Base-by-base conservation (phyloP, 495 filamentous ascomycete genomes). In the Oidiodendron maius region DNA sequence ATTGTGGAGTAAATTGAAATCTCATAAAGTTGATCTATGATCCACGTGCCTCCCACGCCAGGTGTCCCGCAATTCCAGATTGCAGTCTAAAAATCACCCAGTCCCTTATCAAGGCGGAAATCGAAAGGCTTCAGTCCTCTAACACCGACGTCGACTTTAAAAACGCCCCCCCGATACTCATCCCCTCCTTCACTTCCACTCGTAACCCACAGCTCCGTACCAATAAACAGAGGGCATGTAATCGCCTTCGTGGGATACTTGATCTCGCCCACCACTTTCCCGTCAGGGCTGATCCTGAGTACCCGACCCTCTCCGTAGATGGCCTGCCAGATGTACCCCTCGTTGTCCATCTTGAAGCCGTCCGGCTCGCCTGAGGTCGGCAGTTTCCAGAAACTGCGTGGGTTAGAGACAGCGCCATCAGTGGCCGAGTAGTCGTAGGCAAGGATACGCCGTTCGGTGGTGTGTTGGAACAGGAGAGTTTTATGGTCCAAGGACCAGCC, bases 391-490 rank as follows among this genome's bases (percentile, higher is more conserved):
- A 86, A 86, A 18, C 82, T 70, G 47, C 85, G 75, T 40, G 80
- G 72, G 61, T 88, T 86, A 38, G 75, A 76, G 36, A 88, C 72
- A 36, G 64, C 64, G 6, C 87, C 88, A 3, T 73, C 79, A 4
- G 58, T 61, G 3, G 71, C 64, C 60, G 84, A 73, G 63, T 83
- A 96, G 64, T 89, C 84, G 65, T 82, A 93, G 22, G 82, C 81
- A 45, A 73, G 80, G 54, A 96, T 86, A 46, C 74, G 75, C 32
- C 72, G 74, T n/a, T 75, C 80, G 28, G 83, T 82, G 16, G 87
- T 83, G 70, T 95, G 81, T 35, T 82, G 88, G 64, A 89, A 84
- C 70, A 87, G 95, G 77, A 91, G 84, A 36, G 75, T 91, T 61
- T 80, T 84, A 55, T 79, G 69, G 57, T 87, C 80, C 13, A 69